Evolutionary conservation across 805 yeast genomes (phyloP).

Genomic region (Metahyphopichia silvanorum): DNA sequence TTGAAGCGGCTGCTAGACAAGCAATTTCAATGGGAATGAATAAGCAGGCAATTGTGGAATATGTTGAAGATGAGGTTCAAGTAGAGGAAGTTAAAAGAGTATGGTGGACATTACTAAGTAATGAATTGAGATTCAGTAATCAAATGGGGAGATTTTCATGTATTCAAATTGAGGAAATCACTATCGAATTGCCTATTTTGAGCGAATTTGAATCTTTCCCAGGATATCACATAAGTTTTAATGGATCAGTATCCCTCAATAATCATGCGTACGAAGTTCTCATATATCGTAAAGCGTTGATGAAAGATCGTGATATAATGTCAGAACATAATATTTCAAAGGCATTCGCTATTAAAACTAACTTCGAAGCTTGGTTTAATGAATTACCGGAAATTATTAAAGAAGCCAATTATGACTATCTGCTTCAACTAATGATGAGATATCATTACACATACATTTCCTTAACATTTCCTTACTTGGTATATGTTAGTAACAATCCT

Average conservation of each 20-base stretch:
- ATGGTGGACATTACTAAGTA: slow-evolving; percentile 45
- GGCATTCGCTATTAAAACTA: not conserved
- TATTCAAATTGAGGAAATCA: slow-evolving; percentile 4
- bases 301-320: not conserved
- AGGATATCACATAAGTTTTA: too few relatives aligned
- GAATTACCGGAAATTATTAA: not conserved
- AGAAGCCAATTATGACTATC: not conserved
- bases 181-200: slow-evolving; percentile 2
- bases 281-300: not conserved
- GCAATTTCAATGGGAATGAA: slow-evolving; percentile 48
- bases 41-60: slow-evolving; percentile 19
- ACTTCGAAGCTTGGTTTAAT: not conserved
- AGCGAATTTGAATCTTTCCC: too few relatives aligned
- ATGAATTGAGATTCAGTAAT: slow-evolving; percentile 20
- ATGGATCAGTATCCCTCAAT: not conserved
- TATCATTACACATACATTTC: slow-evolving; percentile 3
- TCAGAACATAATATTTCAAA: not conserved
- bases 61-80: slow-evolving; percentile 1
- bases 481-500: not conserved
- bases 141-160: slow-evolving; percentile 7
- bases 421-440: slow-evolving; percentile 1
- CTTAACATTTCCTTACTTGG: slow-evolving; percentile 3
- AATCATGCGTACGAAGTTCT: not conserved
- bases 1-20: slow-evolving; percentile 47
- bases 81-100: slow-evolving; percentile 36